A percentile compares a stretch with the other conserved stretches of the same genome.
phyloP scores from a whole-genome alignment of 2,329 filamentous ascomycete species.

The Botrytis cinerea region DNA sequence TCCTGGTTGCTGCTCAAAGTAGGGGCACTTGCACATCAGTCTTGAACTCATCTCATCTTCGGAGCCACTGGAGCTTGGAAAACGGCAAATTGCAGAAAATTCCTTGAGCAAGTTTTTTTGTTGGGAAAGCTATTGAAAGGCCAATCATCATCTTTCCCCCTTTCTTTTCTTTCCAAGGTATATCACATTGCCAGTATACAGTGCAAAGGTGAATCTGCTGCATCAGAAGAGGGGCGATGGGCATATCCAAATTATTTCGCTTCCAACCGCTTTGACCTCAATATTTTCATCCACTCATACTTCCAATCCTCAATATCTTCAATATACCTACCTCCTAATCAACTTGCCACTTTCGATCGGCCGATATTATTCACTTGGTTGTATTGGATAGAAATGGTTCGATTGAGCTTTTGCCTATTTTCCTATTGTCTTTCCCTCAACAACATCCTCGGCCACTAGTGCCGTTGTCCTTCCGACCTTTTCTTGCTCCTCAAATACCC shows the following conservation, averaged over 20 bases:
- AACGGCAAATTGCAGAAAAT: not conserved
- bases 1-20: constrained; percentile 9
- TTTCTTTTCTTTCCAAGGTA: not conserved
- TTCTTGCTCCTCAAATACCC: not conserved
- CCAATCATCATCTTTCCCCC: not conserved
- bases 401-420: constrained; percentile 11
- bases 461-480: not conserved
- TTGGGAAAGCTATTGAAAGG: not conserved
- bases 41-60: not conserved
- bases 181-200: not conserved
- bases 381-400: not conserved
- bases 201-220: not conserved
- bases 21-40: constrained; percentile 14
- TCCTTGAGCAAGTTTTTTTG: not conserved
- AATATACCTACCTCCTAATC: not conserved
- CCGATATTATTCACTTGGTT: constrained; percentile 16
- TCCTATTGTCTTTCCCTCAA: constrained; percentile 7
- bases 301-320: not conserved
- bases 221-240: not conserved
- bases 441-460: constrained; percentile 8
- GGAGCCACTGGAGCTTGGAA: constrained; percentile 2
- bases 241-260: constrained; percentile 11
- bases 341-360: constrained; percentile 6
- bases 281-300: not conserved
- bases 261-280: constrained; percentile 14